phyloP scores from a whole-genome alignment of 2,329 filamentous ascomycete species.

The Emericellopsis cladophorae region DNA sequence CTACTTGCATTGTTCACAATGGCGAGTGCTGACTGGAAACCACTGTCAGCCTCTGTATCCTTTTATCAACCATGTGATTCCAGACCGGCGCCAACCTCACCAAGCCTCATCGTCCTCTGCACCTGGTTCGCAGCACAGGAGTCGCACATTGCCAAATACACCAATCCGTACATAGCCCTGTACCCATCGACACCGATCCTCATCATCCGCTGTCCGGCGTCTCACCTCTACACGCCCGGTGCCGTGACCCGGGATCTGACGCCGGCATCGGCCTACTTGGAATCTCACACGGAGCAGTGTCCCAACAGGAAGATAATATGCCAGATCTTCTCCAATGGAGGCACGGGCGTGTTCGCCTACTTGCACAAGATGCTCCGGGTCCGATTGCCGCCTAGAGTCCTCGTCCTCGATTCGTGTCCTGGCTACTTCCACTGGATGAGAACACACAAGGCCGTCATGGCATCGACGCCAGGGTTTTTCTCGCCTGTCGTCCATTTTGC shows the following conservation, averaged over 20 bases:
- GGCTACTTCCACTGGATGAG: slow-evolving; percentile 26
- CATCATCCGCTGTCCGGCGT: slow-evolving; percentile 27
- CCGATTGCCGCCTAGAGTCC: slow-evolving; percentile 26
- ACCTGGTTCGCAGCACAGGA: slow-evolving; percentile 40
- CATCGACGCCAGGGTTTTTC: slow-evolving; percentile 18
- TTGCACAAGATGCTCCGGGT: slow-evolving; percentile 17
- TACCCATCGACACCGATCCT: slow-evolving; percentile 33
- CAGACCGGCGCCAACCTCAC: slow-evolving; percentile 9
- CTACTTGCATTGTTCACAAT: too few relatives aligned
- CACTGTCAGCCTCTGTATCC: slow-evolving; percentile 13
- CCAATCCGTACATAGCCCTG: slow-evolving; percentile 26
- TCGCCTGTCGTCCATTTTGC: slow-evolving; percentile 21
- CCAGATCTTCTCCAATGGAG: slow-evolving; percentile 41
- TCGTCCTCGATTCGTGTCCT: slow-evolving; percentile 35
- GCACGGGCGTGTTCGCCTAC: slow-evolving; percentile 25
- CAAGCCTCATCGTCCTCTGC: slow-evolving; percentile 33
- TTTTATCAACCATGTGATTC: slow-evolving; percentile 16
- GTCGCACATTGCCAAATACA: slow-evolving; percentile 37
- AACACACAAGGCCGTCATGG: slow-evolving; percentile 24
- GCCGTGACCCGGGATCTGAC: slow-evolving; percentile 18
- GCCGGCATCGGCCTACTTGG: slow-evolving; percentile 16
- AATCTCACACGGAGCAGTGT: not conserved
- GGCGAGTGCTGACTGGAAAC: not conserved
- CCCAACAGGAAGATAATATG: slow-evolving; percentile 23
- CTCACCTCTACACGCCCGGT: slow-evolving; percentile 19